phyloP scores from a whole-genome alignment of 306 rosid genomes.

The Gynostemma pentaphyllum region DNA sequence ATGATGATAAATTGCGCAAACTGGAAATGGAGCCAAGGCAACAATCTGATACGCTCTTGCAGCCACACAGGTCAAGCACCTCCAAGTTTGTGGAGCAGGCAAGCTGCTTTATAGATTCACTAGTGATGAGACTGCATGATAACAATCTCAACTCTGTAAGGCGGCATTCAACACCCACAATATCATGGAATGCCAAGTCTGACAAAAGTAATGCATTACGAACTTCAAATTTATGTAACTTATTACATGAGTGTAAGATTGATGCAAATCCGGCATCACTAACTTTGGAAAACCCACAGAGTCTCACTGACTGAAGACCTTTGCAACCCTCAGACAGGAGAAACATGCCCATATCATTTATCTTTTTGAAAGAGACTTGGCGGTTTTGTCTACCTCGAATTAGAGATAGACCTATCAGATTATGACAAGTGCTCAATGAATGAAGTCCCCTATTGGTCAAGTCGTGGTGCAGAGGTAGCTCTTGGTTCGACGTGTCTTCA shows the following conservation, averaged over 20 bases:
- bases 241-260: conserved; percentile 17
- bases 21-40: conserved; percentile 16
- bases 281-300: conserved; percentile 23
- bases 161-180: conserved; percentile 8
- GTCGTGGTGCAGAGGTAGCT: conserved; percentile 3
- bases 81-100: conserved; percentile 14
- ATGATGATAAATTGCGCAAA: conserved; percentile 10
- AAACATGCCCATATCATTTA: conserved; percentile 23
- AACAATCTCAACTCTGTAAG: conserved; percentile 19
- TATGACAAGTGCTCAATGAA: conserved; percentile 9
- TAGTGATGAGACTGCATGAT: conserved; percentile 21
- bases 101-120: conserved; percentile 22
- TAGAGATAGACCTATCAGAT: conserved; percentile 17
- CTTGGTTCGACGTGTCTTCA: conserved; percentile 17
- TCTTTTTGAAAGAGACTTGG: conserved; percentile 17
- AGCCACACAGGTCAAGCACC: conserved; percentile 25
- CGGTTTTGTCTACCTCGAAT: conserved; percentile 13
- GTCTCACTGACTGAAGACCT: conserved; percentile 18
- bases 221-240: conserved; percentile 17
- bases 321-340: conserved; percentile 17
- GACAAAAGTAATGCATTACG: conserved; percentile 18
- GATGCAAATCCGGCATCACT: conserved; percentile 29
- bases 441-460: conserved; percentile 20
- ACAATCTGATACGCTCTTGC: conserved; percentile 25
- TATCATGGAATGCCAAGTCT: conserved; percentile 16